Evolutionary conservation across 305 asterid species (phyloP).

Genomic region (Solanum hybrid): DNA sequence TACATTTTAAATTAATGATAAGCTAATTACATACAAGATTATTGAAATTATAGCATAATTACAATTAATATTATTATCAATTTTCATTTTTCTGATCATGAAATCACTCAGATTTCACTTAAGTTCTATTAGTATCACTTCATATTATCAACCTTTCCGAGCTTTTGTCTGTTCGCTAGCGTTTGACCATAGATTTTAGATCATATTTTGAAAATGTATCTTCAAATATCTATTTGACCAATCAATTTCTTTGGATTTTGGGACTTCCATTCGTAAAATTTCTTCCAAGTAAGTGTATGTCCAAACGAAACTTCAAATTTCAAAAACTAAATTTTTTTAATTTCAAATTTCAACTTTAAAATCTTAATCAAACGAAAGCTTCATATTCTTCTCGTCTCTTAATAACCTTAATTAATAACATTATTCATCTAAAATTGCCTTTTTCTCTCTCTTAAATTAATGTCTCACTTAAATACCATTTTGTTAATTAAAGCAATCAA

Average conservation of each 20-base stretch:
- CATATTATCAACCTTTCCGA: not conserved
- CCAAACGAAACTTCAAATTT: no score
- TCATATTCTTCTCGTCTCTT: not conserved
- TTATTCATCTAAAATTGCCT: not conserved
- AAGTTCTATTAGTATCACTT: not conserved
- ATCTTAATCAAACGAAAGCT: not conserved
- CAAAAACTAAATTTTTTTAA: no score
- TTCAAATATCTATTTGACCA: not conserved
- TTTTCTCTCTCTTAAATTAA: not conserved
- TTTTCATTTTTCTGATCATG: not conserved
- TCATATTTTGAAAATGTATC: not conserved
- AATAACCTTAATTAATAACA: not conserved
- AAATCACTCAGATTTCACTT: not conserved
- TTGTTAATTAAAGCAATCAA: not conserved
- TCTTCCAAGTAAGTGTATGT: not conserved
- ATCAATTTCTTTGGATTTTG: not conserved
- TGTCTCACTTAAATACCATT: not conserved
- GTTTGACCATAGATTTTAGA: not conserved
- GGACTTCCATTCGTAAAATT: not conserved
- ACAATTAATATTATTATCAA: not conserved
- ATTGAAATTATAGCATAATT: not conserved
- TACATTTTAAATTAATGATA: not conserved
- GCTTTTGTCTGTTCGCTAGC: rapidly evolving
- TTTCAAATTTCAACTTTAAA: no score
- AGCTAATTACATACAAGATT: not conserved